These are phyloP conservation scores for Malassezia cuniculi DNA, from an alignment of 1,284 basidiomycete genomes.

Conservation along the genomic window DNA sequence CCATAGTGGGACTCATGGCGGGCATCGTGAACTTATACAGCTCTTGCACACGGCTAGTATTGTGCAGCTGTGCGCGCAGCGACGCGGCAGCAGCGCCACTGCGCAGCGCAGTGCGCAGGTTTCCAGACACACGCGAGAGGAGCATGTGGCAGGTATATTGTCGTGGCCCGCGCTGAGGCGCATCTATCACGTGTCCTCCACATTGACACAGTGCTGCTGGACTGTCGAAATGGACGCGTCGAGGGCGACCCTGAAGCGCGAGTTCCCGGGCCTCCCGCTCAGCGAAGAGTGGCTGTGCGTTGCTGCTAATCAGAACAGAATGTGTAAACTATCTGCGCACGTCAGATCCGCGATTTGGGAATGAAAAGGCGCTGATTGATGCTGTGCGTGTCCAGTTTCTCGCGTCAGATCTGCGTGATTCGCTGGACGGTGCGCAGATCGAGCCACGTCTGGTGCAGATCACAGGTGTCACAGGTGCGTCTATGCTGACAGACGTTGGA, in stretches of 20 bases:
- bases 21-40: constrained; percentile 90
- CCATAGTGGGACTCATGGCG: constrained; percentile 98
- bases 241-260: not conserved
- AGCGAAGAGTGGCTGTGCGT: constrained; percentile 12
- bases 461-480: too few species aligned
- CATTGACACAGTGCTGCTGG: too few species aligned
- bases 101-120: too few species aligned
- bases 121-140: too few species aligned
- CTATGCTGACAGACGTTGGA: constrained; percentile 9
- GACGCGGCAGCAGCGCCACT: too few species aligned
- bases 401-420: constrained; percentile 7
- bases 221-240: too few species aligned
- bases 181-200: too few species aligned
- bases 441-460: constrained; percentile 3
- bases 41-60: constrained; percentile 59
- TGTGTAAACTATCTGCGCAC: constrained; percentile 6
- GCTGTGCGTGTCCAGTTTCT: constrained; percentile 9
- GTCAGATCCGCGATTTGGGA: not conserved
- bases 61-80: constrained; percentile 10
- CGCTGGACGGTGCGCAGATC: constrained; percentile 2
- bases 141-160: too few species aligned
- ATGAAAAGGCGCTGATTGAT: not conserved
- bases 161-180: too few species aligned
- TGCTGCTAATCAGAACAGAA: constrained; percentile 2
- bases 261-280: constrained; percentile 1